A percentile compares a stretch with the other conserved stretches of the same genome.
These are phyloP conservation scores for Colletotrichum gloeosporioides DNA, from an alignment of 2,329 filamentous ascomycete species.

Conservation along the genomic window DNA sequence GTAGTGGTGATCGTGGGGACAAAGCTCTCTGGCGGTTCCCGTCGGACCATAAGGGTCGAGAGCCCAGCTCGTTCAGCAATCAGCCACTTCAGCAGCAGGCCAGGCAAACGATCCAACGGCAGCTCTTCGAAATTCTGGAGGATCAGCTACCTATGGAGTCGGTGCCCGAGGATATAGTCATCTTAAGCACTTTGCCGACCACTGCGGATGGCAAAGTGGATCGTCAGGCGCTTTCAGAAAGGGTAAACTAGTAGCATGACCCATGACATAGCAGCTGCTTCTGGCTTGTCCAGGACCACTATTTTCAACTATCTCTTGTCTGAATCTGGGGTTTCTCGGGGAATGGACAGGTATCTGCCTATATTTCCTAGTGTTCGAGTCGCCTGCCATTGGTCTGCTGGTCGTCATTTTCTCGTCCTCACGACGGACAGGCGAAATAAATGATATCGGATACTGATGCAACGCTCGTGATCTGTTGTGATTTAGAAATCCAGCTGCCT, in stretches of 20 bases:
- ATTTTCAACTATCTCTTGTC: too few relatives aligned
- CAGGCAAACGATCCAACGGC: background rate
- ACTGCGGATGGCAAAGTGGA: slow-evolving; percentile 32
- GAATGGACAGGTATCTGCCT: background rate
- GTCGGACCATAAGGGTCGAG: background rate
- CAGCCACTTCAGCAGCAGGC: background rate
- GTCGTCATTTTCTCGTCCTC: too few relatives aligned
- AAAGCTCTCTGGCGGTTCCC: background rate
- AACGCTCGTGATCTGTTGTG: too few relatives aligned
- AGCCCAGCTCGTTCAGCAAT: background rate
- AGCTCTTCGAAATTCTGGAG: background rate
- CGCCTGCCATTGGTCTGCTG: too few relatives aligned
- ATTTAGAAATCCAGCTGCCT: too few relatives aligned
- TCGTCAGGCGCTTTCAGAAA: slow-evolving; percentile 3
- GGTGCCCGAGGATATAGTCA: slow-evolving; percentile 27
- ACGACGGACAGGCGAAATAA: too few relatives aligned
- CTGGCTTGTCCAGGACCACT: background rate
- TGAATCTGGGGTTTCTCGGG: too few relatives aligned
- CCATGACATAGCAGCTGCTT: background rate
- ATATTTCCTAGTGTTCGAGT: too few relatives aligned
- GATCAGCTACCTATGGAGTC: slow-evolving; percentile 25
- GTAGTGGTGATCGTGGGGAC: fast-evolving
- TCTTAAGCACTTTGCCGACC: slow-evolving; percentile 28
- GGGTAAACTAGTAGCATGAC: background rate
- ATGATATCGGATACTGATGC: too few relatives aligned